A percentile compares a stretch with the other conserved stretches of the same genome.
phyloP scores from a whole-genome alignment of 148 eudicot genomes.

The Pharnaceum exiguum region DNA sequence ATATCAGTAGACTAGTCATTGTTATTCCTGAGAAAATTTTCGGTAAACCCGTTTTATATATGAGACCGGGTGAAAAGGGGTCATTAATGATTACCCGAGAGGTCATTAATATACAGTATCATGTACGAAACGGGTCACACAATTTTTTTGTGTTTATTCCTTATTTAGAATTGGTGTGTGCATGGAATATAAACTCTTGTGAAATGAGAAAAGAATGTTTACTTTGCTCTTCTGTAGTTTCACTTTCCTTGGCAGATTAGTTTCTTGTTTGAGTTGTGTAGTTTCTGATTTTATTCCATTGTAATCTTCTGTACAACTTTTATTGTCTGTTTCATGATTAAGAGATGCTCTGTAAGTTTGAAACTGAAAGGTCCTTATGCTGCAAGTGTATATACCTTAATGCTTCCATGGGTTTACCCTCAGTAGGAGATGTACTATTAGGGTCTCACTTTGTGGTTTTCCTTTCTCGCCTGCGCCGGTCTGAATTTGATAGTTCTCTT shows the following conservation, averaged over 20 bases:
- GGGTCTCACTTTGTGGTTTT: neutral
- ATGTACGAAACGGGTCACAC: no score
- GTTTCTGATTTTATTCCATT: constrained; percentile 3
- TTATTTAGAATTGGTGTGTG: constrained; percentile 8
- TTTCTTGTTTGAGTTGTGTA: neutral
- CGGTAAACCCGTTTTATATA: no score
- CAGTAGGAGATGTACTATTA: no score
- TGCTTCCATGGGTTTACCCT: no score
- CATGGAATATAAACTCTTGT: neutral
- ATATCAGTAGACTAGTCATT: constrained; percentile 11
- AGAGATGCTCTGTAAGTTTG: constrained; percentile 1
- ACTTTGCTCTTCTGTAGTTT: constrained; percentile 10
- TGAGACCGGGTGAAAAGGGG: no score
- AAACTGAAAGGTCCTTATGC: constrained; percentile 8
- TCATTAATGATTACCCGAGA: no score
- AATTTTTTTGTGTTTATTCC: no score
- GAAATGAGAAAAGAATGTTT: constrained; percentile 12
- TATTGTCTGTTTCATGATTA: neutral
- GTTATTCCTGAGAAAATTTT: no score
- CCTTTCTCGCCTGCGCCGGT: neutral
- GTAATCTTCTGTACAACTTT: constrained; percentile 8
- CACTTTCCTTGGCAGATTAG: constrained; percentile 10
- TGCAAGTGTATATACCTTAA: neutral
- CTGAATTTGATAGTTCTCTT: neutral
- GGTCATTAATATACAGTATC: no score